Percentiles rank a stretch among this genome's conserved stretches.
Conservation (phyloP, 768 basidiomycete genomes). For the Amanita muscaria region DNA sequence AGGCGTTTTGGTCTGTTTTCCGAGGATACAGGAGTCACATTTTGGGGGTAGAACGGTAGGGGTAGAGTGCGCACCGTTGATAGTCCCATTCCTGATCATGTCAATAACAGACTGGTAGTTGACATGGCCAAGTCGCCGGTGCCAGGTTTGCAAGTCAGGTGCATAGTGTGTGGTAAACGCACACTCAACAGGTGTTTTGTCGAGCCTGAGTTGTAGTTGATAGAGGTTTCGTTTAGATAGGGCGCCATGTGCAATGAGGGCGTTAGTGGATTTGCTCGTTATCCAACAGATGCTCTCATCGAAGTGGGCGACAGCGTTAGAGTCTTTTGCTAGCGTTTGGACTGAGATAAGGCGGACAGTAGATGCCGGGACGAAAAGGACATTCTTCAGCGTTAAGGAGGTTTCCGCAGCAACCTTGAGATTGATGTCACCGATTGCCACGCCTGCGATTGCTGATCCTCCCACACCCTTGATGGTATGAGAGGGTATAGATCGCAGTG, state of each 20-base stretch:
- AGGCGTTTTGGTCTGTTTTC: conserved; percentile 26
- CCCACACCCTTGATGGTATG: neutral
- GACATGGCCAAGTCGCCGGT: conserved; percentile 18
- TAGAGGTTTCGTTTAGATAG: neutral
- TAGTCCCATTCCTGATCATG: conserved; percentile 11
- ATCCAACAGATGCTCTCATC: conserved; percentile 10
- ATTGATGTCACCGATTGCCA: conserved; percentile 18
- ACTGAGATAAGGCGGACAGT: conserved; percentile 19
- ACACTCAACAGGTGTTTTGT: neutral
- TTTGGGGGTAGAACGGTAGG: neutral
- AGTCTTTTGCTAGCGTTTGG: conserved; percentile 10
- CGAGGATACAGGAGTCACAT: conserved; percentile 2
- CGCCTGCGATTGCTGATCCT: neutral
- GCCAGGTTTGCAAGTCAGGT: conserved; percentile 13
- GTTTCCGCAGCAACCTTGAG: conserved; percentile 9
- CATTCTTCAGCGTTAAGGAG: conserved; percentile 1
- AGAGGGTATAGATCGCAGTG: neutral
- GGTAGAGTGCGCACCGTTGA: conserved; percentile 11
- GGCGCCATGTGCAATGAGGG: conserved; percentile 11
- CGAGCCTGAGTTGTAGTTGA: neutral
- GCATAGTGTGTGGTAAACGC: neutral
- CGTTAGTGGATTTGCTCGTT: conserved; percentile 7
- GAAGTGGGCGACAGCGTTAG: conserved; percentile 12
- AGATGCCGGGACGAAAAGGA: conserved; percentile 14
- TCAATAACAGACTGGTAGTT: conserved; percentile 7